These are phyloP conservation scores for Fusarium sambucinum DNA, from an alignment of 2,329 filamentous ascomycete species.

Conservation along the genomic window DNA sequence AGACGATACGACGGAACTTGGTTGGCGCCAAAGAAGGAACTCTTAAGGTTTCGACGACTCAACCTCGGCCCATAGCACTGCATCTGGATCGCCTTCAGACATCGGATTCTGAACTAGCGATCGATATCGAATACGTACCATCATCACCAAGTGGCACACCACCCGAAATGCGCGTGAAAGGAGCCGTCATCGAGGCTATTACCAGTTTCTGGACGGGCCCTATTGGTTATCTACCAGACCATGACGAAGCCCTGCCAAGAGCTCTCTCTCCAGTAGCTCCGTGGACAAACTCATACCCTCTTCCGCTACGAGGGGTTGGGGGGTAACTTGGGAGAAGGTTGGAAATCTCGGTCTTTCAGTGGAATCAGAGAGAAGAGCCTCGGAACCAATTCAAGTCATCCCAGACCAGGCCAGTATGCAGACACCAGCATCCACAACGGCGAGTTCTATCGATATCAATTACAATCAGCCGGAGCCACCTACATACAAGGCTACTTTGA, in stretches of 20 bases:
- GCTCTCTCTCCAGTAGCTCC: background rate
- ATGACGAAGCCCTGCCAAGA: background rate
- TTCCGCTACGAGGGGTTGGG: background rate
- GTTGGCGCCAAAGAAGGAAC: background rate
- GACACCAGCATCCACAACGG: no score
- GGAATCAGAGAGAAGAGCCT: background rate
- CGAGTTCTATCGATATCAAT: background rate
- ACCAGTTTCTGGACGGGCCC: constrained; percentile 10
- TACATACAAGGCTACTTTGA: background rate
- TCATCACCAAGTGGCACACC: accelerated
- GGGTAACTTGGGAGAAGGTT: background rate
- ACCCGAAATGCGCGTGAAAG: background rate
- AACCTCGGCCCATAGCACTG: background rate
- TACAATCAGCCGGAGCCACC: background rate
- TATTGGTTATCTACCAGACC: background rate
- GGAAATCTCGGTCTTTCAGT: accelerated
- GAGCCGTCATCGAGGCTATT: background rate
- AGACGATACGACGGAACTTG: background rate
- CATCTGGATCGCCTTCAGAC: background rate
- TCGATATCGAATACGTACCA: background rate
- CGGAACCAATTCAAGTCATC: background rate
- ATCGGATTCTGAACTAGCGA: background rate
- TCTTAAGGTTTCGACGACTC: background rate
- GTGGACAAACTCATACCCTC: background rate
- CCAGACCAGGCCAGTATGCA: no score